phyloP scores from a whole-genome alignment of 495 filamentous ascomycete genomes.

The Tetracladium setigerum region DNA sequence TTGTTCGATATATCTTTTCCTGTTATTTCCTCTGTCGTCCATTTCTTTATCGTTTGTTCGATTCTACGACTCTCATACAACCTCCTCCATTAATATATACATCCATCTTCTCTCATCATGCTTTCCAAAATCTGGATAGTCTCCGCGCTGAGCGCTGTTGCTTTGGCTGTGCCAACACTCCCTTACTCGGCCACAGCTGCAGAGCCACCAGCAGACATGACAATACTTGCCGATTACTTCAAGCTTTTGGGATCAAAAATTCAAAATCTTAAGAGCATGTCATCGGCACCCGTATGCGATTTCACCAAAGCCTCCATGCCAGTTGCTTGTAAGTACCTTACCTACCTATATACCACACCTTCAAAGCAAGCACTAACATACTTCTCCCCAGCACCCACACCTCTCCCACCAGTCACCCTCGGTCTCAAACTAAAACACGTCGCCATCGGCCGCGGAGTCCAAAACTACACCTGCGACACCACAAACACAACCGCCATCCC shows the following conservation, averaged over 20 bases:
- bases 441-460: constrained; percentile 76
- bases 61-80: constrained; percentile 10
- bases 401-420: constrained; percentile 47
- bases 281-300: constrained; percentile 39
- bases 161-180: constrained; percentile 39
- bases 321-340: constrained; percentile 27
- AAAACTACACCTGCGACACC: constrained; percentile 85
- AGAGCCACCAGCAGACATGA: constrained; percentile 27
- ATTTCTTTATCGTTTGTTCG: constrained; percentile 5
- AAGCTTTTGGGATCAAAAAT: constrained; percentile 42
- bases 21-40: constrained; percentile 18
- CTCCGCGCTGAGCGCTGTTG: constrained; percentile 36
- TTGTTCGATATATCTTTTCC: constrained; percentile 15
- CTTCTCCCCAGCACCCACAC: constrained; percentile 24
- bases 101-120: constrained; percentile 26
- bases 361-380: constrained; percentile 7
- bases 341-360: constrained; percentile 10
- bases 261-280: constrained; percentile 28
- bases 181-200: constrained; percentile 21
- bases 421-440: constrained; percentile 64
- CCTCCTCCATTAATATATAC: constrained; percentile 6
- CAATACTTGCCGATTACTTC: constrained; percentile 45
- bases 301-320: constrained; percentile 39
- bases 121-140: constrained; percentile 34
- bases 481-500: constrained; percentile 50